Evolutionary conservation across 1,284 basidiomycete genomes (phyloP), one percentile per base, ranked within the genome.

Genomic region (Naganishia sp.): DNA sequence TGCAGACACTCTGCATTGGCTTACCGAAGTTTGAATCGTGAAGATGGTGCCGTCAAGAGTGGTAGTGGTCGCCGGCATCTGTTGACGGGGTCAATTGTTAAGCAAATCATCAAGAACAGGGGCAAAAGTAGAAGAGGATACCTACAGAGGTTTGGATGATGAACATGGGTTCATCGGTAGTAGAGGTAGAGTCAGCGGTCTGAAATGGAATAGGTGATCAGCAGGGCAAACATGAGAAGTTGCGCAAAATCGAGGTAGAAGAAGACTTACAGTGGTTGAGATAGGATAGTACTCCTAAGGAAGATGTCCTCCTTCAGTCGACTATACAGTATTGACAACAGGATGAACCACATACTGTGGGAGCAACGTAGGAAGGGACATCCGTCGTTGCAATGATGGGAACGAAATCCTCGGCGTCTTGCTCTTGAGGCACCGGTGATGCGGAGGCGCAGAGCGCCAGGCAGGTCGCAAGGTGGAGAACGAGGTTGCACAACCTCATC

Each of bases 61-160:
- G 39, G 56, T 16, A 18, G 23, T 21, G 25, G 21, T 31, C n/a
- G 13, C 15, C 33, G 45, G 31, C 6, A 36, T 45, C 44, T 59
- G 42, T 23, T 13, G 36, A 13, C 39, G n/a, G 36, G 54, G 25
- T 23, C 23, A 43, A 23, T 13, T 18, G 23, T 56, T 10, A 44
- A 44, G 23, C 36, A 16, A 7, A 39, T 39, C 9, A 18, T 33
- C 16, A 15, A 9, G 45, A 15, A 46, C 13, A 50, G 9, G 3
- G 23, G 4, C 49, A 16, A 50, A 31, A 15, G 31, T 6, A 15
- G 11, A 57, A 33, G 18, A n/a, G n/a, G 7, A 13, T 11, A 15
- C 33, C 33, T 15, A 60, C 57, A 18, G 57, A 60, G 18, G 45
- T 60, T 33, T 60, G 57, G 21, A 60, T 60, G 21, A 46, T 60